These are phyloP conservation scores for Podospora bellae-mahoneyi DNA, from an alignment of 495 filamentous ascomycete genomes.

Conservation along the genomic window DNA sequence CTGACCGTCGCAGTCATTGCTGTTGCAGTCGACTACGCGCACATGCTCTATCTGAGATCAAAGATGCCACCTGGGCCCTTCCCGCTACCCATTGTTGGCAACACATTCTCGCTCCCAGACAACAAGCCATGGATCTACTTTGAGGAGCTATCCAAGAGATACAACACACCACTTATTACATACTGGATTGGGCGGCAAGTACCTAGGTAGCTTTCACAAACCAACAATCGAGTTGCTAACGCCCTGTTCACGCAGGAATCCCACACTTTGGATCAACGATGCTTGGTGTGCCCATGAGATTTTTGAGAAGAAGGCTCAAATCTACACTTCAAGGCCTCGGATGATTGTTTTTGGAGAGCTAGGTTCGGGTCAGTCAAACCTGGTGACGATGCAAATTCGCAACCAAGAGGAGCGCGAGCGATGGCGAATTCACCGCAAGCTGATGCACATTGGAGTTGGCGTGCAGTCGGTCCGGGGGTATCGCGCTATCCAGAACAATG, in stretches of 20 bases:
- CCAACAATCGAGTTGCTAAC: neutral
- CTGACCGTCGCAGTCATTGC: constrained; percentile 31
- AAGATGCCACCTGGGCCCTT: constrained; percentile 59
- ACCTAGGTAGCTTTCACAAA: too few relatives aligned
- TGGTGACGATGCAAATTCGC: constrained; percentile 54
- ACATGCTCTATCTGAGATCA: constrained; percentile 48
- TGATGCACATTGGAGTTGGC: constrained; percentile 60
- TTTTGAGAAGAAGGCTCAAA: constrained; percentile 55
- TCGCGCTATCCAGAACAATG: constrained; percentile 58
- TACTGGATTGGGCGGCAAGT: constrained; percentile 57
- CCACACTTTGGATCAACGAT: constrained; percentile 65
- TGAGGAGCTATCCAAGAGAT: constrained; percentile 53
- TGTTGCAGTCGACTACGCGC: constrained; percentile 45
- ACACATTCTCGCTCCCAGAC: constrained; percentile 57
- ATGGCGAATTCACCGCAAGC: constrained; percentile 60
- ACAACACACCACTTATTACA: constrained; percentile 55
- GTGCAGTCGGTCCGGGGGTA: constrained; percentile 59
- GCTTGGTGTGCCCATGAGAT: constrained; percentile 56
- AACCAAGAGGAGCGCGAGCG: constrained; percentile 51
- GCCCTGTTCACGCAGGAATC: constrained; percentile 39
- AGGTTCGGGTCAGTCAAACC: constrained; percentile 54
- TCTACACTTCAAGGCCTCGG: constrained; percentile 52
- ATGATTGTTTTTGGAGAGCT: constrained; percentile 61
- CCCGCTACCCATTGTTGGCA: constrained; percentile 49
- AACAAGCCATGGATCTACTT: constrained; percentile 65